Evolutionary conservation across 1,284 basidiomycete species (phyloP).

Genomic region (Uromyces viciae-fabae): DNA sequence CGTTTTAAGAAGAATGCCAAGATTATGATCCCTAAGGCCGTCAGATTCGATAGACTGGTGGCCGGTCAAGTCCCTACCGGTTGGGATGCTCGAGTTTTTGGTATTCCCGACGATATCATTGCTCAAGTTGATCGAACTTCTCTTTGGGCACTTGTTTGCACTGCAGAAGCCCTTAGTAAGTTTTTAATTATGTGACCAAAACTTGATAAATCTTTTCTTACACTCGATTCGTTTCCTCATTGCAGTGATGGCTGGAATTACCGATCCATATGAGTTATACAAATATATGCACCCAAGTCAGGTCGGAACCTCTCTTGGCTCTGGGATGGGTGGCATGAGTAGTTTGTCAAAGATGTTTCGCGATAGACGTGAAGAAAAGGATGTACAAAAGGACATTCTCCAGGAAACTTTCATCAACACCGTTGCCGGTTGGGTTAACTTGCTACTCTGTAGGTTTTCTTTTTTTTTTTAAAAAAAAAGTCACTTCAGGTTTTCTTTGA

Average conservation of each 20-base stretch:
- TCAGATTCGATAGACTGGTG: conserved; percentile 88
- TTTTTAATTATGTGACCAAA: background rate
- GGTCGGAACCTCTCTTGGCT: conserved; percentile 58
- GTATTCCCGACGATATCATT: conserved; percentile 95
- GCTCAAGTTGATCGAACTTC: conserved; percentile 90
- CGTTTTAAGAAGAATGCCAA: conserved; percentile 98
- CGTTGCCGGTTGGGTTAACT: conserved; percentile 94
- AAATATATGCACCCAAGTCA: conserved; percentile 94
- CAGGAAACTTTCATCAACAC: conserved; percentile 99
- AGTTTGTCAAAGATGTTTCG: conserved; percentile 80
- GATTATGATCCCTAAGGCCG: conserved; percentile 87
- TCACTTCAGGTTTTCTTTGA: background rate
- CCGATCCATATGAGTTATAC: conserved; percentile 72
- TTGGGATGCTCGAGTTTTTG: conserved; percentile 91
- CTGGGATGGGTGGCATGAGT: conserved; percentile 47
- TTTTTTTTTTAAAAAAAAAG: background rate
- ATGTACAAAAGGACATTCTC: conserved; percentile 94
- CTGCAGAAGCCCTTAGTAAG: conserved; percentile 78
- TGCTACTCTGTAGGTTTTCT: conserved; percentile 62
- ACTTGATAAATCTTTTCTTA: background rate
- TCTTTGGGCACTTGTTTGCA: conserved; percentile 91
- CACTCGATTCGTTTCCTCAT: background rate
- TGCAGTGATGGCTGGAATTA: conserved; percentile 81
- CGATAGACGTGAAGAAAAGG: conserved; percentile 92
- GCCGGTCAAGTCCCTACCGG: conserved; percentile 96